Evolutionary conservation across 495 filamentous ascomycete genomes (phyloP).

Genomic region (Oidiodendron maius): DNA sequence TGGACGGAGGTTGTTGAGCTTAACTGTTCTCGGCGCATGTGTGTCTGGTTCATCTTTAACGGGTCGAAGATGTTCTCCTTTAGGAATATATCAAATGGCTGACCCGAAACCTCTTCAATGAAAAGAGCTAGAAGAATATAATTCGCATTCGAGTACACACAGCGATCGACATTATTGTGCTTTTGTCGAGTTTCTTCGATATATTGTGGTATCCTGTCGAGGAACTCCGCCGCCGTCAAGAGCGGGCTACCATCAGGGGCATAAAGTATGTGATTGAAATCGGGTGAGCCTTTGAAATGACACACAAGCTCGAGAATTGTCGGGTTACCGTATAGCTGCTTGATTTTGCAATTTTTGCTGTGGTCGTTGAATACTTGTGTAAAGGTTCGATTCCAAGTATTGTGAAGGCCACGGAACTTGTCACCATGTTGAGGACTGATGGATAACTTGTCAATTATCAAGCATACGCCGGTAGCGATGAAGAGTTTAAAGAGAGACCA

Average conservation of each 20-base stretch:
- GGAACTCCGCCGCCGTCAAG: neutral
- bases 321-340: slow-evolving; percentile 7
- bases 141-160: slow-evolving; percentile 10
- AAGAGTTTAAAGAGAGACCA: slow-evolving; percentile 6
- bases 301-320: slow-evolving; percentile 2
- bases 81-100: slow-evolving; percentile 6
- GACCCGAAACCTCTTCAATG: slow-evolving; percentile 5
- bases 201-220: slow-evolving; percentile 9
- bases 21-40: neutral
- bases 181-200: slow-evolving; percentile 6
- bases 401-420: slow-evolving; percentile 1
- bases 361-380: slow-evolving; percentile 9
- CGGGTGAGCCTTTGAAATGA: slow-evolving; percentile 6
- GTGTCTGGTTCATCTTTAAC: slow-evolving; percentile 11
- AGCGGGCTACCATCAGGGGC: slow-evolving; percentile 13
- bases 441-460: slow-evolving; percentile 12
- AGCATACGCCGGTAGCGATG: slow-evolving; percentile 2
- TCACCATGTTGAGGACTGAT: neutral
- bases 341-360: neutral
- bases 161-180: neutral
- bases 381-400: slow-evolving; percentile 9
- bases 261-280: slow-evolving; percentile 11
- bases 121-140: slow-evolving; percentile 12
- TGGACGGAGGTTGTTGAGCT: slow-evolving; percentile 1
- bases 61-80: slow-evolving; percentile 14